These are phyloP conservation scores for Sporisorium scitamineum DNA, from an alignment of 1,284 basidiomycete species.

Conservation along the genomic window DNA sequence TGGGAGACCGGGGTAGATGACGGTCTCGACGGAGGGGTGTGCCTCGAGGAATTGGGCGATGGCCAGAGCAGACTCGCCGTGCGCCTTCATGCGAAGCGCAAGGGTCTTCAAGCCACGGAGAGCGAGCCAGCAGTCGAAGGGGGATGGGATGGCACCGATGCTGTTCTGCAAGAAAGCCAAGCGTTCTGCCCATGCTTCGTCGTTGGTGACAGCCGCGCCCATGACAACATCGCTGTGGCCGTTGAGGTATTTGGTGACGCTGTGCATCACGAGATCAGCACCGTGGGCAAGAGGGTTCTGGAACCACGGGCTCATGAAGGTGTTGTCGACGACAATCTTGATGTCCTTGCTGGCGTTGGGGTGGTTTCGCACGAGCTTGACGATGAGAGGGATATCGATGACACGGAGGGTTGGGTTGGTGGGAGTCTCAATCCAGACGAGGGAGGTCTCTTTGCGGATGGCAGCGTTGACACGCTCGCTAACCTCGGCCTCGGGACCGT, in stretches of 20 bases:
- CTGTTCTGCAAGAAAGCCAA: constrained; percentile 89
- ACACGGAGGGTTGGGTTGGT: constrained; percentile 94
- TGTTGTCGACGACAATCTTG: constrained; percentile 66
- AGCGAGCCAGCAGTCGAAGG: constrained; percentile 91
- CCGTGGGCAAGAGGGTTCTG: constrained; percentile 86
- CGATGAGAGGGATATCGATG: constrained; percentile 80
- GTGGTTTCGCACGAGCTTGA: constrained; percentile 77
- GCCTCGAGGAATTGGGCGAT: constrained; percentile 78
- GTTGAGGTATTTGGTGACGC: constrained; percentile 83
- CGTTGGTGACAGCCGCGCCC: constrained; percentile 60
- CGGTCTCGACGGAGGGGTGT: constrained; percentile 76
- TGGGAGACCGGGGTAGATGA: constrained; percentile 83
- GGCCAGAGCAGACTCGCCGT: constrained; percentile 84
- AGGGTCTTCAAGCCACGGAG: constrained; percentile 90
- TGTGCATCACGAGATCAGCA: constrained; percentile 83
- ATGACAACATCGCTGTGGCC: constrained; percentile 81
- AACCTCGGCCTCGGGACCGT: constrained; percentile 67
- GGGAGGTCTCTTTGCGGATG: constrained; percentile 84
- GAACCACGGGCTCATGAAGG: constrained; percentile 85
- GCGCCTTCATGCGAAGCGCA: constrained; percentile 77
- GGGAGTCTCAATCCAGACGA: constrained; percentile 96
- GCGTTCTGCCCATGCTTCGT: constrained; percentile 55
- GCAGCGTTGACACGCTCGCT: constrained; percentile 76
- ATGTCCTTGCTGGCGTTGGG: constrained; percentile 71
- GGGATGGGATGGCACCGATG: constrained; percentile 85